Evolutionary conservation across 768 basidiomycete genomes (phyloP), one percentile per base, ranked within the genome.

Genomic region (Dentipellis sp.): DNA sequence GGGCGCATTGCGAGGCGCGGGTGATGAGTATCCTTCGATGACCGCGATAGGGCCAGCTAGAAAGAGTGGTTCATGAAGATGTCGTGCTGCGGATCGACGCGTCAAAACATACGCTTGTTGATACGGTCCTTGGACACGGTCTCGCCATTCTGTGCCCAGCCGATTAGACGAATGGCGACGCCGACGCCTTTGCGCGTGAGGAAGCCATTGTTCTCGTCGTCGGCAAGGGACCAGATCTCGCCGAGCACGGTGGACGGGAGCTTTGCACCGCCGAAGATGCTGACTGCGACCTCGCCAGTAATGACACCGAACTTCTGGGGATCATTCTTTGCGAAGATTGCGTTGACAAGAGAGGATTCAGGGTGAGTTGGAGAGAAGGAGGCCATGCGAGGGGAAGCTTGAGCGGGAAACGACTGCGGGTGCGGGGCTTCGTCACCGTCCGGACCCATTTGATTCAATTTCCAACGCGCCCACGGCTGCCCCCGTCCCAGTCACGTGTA

Each of bases 131-230:
- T 74, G 1, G 80, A 75, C 38, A 88, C 68, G 58, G 78, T 78
- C 66, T 88, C 87, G 60, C 85, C 93, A 63, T 85, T 85, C 75
- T 98, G 97, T 2, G 93, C 89, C 77, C 89, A 90, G 4, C 89
- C 93, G 59, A 99, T 92, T 52, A 98, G 77, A 56, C 97, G 79
- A n/a, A 95, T 76, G 23, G 91, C 94, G 58, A 88, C 76, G 16
- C 91, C 84, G 63, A 93, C 90, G 46, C 90, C 89, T 66, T 91
- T 94, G 61, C 81, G 83, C 10, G 92, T 86, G 54, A 99, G 80
- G 73, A 86, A 93, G 2, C 97, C 97, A 58, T 90, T 90, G 75
- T 97, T 94, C 35, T 94, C 86, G 55, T 88, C 84, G 74, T 99
- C 97, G 51, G 93, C 86, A 57, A 98, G 73, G 57, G 75, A 80